Evolutionary conservation across 495 filamentous ascomycete species (phyloP), one percentile per base, ranked within the genome.

Genomic region (Aeminium ludgeri): DNA sequence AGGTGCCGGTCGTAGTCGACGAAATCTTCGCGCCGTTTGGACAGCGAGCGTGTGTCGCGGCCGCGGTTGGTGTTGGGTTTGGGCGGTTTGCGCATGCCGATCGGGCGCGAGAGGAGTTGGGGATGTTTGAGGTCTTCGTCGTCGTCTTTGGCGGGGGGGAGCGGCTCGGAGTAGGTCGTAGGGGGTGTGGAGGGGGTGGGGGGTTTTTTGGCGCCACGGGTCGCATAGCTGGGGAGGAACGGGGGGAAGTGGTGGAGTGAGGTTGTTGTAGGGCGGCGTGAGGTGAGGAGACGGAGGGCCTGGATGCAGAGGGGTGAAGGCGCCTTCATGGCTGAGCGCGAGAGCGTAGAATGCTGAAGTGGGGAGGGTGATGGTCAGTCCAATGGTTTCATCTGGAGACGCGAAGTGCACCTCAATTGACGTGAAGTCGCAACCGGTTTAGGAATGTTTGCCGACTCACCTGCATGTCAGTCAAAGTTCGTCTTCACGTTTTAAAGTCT

Each of bases 1-100:
- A 91, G 59, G 57, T 94, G 84, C 53, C 80, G 81, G 23, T 93
- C 78, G 47, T 81, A 86, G 56, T 93, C 66, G 34, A 81, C 73
- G 49, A 87, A 82, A 50, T 93, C 86, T 34, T 82, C 78, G 13
- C 81, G 68, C 30, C 74, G 72, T 60, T 94, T 62, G 32, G 65
- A 61, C 51, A 74, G 60, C 7, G 76, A 68, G 13, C 85, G 74
- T 2, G 35, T 25, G 49, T 93, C 85, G 47, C 80, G 55, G 11
- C 85, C 84, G 11, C 70, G 76, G 55, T 94, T 96, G 53, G 93
- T 69, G 34, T 82, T 85, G 23, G 74, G 64, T 27, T 62, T 45
- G 0, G 89, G 89, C 0, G 83, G 76, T n/a, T 68, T 54, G 6
- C 62, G 56, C 38, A 89, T 69, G 43, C 89, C 89, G 45, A 97